Base-by-base conservation (phyloP, 371 early-diverging fungal species). In the Haplosporangium sp. region DNA sequence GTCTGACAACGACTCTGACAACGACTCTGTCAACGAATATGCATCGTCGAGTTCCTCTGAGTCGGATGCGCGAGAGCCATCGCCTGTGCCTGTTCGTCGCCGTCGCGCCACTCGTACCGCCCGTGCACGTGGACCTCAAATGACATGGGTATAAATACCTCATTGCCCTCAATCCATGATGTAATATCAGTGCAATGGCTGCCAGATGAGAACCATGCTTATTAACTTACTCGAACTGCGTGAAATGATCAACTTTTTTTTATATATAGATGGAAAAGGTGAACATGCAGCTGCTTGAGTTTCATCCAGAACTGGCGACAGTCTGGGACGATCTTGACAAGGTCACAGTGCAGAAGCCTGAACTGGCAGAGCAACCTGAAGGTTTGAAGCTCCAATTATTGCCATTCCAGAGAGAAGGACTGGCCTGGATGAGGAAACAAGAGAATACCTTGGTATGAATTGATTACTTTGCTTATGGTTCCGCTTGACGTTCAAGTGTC, bases 401-500 rank as follows among this genome's bases (percentile, higher is more conserved):
- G 29, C 95, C 97, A 9, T 98, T 96, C 73, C 98, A 98, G 80
- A 86, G 84, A 41, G 92, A 93, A 77, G 96, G 97, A 42, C 84
- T 96, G 45, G 85, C 84, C 45, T 96, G 96, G 96, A 90, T 96
- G 92, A 45, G 82, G 4, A 77, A 86, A 52, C 95, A 95, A 66
- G 96, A 96, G 67, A 67, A 82, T 20, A 63, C 80, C 0, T 69
- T 81, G 18, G 87, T 89, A 81, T 74, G 74, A 65, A 46, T 11
- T n/a, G 7, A 51, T 36, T 18, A 3, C n/a, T 51, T 51, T 37
- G 21, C 37, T 40, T 29, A 29, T 29, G 29, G 29, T 29, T 29
- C 4, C 29, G 29, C 29, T 29, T 29, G 29, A 29, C 29, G 29
- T 29, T 29, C 29, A 29, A 4, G 29, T 1, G 29, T 4, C 1